Evolutionary conservation across 2,329 filamentous ascomycete genomes (phyloP), one percentile per base, ranked within the genome.

Genomic region (Epichloe scottii): DNA sequence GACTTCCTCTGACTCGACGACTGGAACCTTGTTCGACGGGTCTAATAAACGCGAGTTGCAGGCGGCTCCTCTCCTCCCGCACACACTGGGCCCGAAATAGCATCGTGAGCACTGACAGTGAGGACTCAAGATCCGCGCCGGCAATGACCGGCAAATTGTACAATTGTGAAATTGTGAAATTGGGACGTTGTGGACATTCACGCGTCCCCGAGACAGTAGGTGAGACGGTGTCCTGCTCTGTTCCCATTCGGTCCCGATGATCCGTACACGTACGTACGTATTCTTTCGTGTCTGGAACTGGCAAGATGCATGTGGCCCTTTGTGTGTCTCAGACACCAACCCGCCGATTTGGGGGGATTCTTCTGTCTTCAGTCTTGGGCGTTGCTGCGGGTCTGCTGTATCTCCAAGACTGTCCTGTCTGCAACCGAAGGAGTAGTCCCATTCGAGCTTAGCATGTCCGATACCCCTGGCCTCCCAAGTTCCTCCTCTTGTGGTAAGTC

Each of bases 371-470:
- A n/a, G 15, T 37, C 35, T 37, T 37, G 35, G 35, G 15, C 35
- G 26, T 26, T 3, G 3, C 26, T 8, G 26, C 26, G 26, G 8
- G 8, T 26, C 26, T 26, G 26, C 26, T 8, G 7, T 6, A 26
- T 26, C 26, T 26, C n/a, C n/a, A 26, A 26, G 26, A 26, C 26
- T 26, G 26, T 26, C n/a, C n/a, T n/a, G n/a, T n/a, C n/a, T n/a
- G n/a, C n/a, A 6, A 3, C 26, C 26, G 6, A 42, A 15, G 44
- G 35, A 19, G 35, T 26, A 26, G 37, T 23, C 51, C 49, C 21
- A 11, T 51, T 52, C 17, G 7, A 48, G 54, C 12, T 47, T 57
- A 57, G 55, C 51, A 47, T 17, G 49, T 57, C 55, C 55, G 55
- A 57, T 52, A 56, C 55, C 55, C 55, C 46, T 50, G 54, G 51